phyloP scores from a whole-genome alignment of 768 basidiomycete genomes.

The Cubamyces sp. region DNA sequence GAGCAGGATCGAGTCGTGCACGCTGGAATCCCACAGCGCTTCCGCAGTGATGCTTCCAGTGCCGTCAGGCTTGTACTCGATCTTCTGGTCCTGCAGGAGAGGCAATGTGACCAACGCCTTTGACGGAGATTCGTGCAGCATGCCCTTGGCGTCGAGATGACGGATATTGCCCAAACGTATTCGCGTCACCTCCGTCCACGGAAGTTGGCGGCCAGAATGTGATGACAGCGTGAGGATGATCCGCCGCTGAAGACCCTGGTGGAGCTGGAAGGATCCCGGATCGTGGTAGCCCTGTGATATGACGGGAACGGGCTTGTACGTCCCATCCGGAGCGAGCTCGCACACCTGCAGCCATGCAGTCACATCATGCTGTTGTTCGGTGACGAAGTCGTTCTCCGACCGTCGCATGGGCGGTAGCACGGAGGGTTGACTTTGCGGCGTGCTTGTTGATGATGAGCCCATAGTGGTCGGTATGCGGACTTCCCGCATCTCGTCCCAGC shows the following conservation, averaged over 20 bases:
- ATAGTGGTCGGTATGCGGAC: constrained; percentile 50
- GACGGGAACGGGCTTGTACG: constrained; percentile 84
- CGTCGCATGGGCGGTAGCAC: constrained; percentile 79
- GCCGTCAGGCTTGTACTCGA: constrained; percentile 85
- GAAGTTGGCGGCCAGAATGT: constrained; percentile 87
- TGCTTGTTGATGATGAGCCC: constrained; percentile 31
- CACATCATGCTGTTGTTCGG: constrained; percentile 89
- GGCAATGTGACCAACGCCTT: constrained; percentile 74
- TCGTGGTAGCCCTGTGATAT: constrained; percentile 75
- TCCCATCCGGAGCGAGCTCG: constrained; percentile 84
- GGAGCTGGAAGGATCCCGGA: constrained; percentile 84
- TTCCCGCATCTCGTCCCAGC: constrained; percentile 94
- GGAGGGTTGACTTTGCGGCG: constrained; percentile 45
- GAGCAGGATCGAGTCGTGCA: constrained; percentile 83
- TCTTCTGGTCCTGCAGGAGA: constrained; percentile 67
- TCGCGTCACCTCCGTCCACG: constrained; percentile 81
- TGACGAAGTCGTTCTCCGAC: constrained; percentile 90
- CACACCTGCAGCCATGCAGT: constrained; percentile 84
- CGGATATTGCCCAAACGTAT: constrained; percentile 84
- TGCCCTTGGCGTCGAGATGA: constrained; percentile 81
- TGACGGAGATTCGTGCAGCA: constrained; percentile 76
- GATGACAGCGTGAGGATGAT: constrained; percentile 77
- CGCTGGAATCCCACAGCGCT: constrained; percentile 91
- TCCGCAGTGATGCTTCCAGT: constrained; percentile 70
- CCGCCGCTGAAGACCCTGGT: constrained; percentile 92